Percentiles rank a stretch among this genome's conserved stretches.
Conservation (phyloP, 768 basidiomycete genomes). For the Asterophora lycoperdoides region DNA sequence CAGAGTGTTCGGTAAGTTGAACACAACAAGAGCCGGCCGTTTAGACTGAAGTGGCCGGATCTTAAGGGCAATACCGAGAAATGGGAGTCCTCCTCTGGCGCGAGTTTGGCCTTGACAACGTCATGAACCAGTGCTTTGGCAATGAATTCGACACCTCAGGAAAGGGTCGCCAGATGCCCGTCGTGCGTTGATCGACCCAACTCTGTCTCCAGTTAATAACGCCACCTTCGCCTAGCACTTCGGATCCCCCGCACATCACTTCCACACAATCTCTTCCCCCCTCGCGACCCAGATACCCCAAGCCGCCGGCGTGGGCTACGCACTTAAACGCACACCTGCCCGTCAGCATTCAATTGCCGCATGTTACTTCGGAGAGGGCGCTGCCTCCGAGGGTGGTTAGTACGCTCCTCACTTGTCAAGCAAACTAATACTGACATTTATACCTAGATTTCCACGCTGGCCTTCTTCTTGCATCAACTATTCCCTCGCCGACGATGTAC, state of each 20-base stretch:
- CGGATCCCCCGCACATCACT: conserved; percentile 78
- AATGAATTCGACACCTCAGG: conserved; percentile 75
- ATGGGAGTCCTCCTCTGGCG: conserved; percentile 90
- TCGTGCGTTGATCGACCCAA: conserved; percentile 43
- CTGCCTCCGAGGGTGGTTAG: conserved; percentile 81
- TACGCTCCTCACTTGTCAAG: conserved; percentile 3
- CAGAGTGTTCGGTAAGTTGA: conserved; percentile 67
- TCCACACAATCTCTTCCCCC: conserved; percentile 92
- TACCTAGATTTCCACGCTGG: conserved; percentile 86
- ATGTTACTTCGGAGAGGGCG: conserved; percentile 92
- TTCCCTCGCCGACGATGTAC: conserved; percentile 71
- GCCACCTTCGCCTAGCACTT: conserved; percentile 56
- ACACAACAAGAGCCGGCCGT: not conserved
- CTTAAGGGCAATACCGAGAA: conserved; percentile 84
- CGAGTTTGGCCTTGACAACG: conserved; percentile 69
- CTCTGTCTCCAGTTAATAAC: conserved; percentile 4
- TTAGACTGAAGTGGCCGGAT: conserved; percentile 1
- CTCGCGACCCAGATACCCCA: conserved; percentile 94
- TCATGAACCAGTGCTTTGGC: conserved; percentile 92
- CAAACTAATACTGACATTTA: conserved; percentile 15
- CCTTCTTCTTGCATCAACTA: conserved; percentile 70
- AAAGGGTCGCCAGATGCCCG: conserved; percentile 92
- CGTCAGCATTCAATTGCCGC: conserved; percentile 74
- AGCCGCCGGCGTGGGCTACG: conserved; percentile 90
- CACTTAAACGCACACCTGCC: conserved; percentile 71